These are phyloP conservation scores for Fusarium udum DNA, from an alignment of 2,329 filamentous ascomycete species.

Conservation along the genomic window DNA sequence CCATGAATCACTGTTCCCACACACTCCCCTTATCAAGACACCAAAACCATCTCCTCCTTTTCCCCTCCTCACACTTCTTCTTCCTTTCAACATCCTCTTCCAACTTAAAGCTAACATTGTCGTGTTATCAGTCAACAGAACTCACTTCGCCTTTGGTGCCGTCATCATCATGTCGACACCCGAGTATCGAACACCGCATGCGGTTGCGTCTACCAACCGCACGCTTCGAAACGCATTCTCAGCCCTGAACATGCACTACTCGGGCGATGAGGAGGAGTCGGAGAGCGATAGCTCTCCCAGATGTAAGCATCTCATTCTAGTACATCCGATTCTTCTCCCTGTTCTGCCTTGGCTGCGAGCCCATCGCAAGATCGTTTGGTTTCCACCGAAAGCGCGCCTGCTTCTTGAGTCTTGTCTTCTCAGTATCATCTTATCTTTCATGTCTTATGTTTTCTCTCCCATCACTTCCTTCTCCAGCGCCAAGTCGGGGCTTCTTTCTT, in stretches of 20 bases:
- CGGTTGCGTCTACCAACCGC: background rate
- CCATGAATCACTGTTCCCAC: background rate
- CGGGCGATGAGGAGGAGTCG: background rate
- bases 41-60: background rate
- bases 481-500: background rate
- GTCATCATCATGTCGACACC: slow-evolving; percentile 16
- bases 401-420: background rate
- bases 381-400: background rate
- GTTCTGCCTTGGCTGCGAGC: background rate
- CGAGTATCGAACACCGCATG: slow-evolving; percentile 8
- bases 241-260: background rate
- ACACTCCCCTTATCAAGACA: background rate
- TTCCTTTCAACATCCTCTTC: background rate
- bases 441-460: background rate
- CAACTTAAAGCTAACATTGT: background rate
- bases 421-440: background rate
- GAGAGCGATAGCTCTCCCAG: background rate
- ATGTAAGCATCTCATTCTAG: slow-evolving; percentile 7
- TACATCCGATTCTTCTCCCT: background rate
- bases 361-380: no score
- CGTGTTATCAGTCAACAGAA: background rate
- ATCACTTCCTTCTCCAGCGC: background rate
- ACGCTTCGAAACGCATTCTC: slow-evolving; percentile 21
- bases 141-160: background rate
- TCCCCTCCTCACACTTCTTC: background rate